Evolutionary conservation across 371 early-diverging fungal genomes (phyloP), one percentile per base, ranked within the genome.

Genomic region (Mucor ambiguus): DNA sequence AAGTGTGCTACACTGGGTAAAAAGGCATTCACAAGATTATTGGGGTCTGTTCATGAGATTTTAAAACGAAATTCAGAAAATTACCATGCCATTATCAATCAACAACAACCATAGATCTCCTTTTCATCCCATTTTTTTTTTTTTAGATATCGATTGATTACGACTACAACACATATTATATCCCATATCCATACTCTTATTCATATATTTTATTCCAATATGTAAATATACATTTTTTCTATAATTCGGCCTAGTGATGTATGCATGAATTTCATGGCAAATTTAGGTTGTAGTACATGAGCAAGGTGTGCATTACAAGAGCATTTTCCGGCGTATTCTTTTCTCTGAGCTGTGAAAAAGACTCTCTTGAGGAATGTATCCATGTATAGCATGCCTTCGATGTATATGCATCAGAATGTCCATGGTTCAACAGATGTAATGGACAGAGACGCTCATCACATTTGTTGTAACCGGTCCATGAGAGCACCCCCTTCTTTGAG

Each of bases 1-100:
- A 96, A 96, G 85, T 92, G 93, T 69, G 97, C 94, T 2, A 90
- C 93, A 6, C 79, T 96, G 64, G 92, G 93, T 67, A 94, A 94
- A 79, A 89, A 92, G 66, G 94, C 96, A 20, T 97, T 97, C 77
- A 90, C 90, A 49, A 88, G 97, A 24, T 83, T 97, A 44, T 83
- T 97, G 8, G 97, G 97, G 1, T 95, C 96, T 26, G 90, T 95
- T 38, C 87, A 92, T 55, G 93, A 95, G 72, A 95, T 96, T 57
- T 83, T 96, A 65, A 90, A 93, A 72, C 85, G 97, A 62, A 95
- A 96, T 78, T 88, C 90, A 29, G 87, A 81, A 68, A 92, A 93
- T 77, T 95, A 96, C 71, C 70, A 75, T 64, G 72, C 66, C 63
- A 63, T 76, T 38, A 71, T 75, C 61, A 71, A 35, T 32, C 69